A percentile compares a stretch with the other conserved stretches of the same genome.
These are phyloP conservation scores for Aspergillus coremiiformis DNA, from an alignment of 495 filamentous ascomycete genomes.

Conservation along the genomic window DNA sequence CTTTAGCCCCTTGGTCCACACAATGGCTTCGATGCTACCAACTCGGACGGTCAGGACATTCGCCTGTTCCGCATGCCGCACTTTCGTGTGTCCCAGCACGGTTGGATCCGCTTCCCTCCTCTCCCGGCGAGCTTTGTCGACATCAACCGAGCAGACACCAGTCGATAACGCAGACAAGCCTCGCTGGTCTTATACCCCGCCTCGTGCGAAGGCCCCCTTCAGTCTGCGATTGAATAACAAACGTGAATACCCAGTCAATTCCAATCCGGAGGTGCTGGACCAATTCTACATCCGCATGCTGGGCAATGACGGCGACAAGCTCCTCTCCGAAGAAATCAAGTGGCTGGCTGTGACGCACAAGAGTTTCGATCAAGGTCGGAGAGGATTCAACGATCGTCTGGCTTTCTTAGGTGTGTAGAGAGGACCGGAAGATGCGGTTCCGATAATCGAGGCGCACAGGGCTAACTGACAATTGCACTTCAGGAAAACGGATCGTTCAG, in stretches of 20 bases:
- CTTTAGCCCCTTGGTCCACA: constrained; percentile 7
- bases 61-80: constrained; percentile 28
- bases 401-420: constrained; percentile 75
- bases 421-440: not conserved
- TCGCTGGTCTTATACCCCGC: constrained; percentile 78
- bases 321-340: constrained; percentile 85
- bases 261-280: constrained; percentile 64
- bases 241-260: constrained; percentile 59
- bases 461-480: constrained; percentile 3
- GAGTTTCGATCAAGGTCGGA: constrained; percentile 91
- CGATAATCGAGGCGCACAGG: not conserved
- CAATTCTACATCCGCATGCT: constrained; percentile 64
- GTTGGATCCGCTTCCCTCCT: constrained; percentile 11
- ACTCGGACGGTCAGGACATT: constrained; percentile 30
- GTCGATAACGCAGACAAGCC: constrained; percentile 44
- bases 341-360: constrained; percentile 98
- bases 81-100: constrained; percentile 15
- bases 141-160: constrained; percentile 19
- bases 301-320: constrained; percentile 56
- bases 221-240: constrained; percentile 39
- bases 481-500: constrained; percentile 75
- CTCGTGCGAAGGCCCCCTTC: constrained; percentile 68
- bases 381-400: constrained; percentile 90
- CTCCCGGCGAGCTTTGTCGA: constrained; percentile 14
- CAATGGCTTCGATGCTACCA: constrained; percentile 35